Base-by-base conservation (phyloP, 2,329 filamentous ascomycete species). In the Sarocladium kiliense region DNA sequence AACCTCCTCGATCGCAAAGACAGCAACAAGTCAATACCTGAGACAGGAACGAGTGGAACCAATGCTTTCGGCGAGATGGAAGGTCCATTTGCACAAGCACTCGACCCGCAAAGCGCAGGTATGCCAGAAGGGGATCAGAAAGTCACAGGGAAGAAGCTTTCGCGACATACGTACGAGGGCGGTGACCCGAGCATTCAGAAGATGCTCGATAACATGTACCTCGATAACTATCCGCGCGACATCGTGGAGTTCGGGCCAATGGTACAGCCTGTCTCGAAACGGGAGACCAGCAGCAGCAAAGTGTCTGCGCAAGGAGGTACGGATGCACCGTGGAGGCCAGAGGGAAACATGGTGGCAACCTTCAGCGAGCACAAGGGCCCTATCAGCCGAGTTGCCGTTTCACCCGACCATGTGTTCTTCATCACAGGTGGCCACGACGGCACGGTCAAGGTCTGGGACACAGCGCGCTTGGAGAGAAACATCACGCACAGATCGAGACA, bases 391-490 rank as follows among this genome's bases (percentile, higher is more conserved):
- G 83, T 97, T 11, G 77, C 88, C 2, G 83, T 91, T 7, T 87
- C 94, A 1, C 91, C 93, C 0, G 94, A 99, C 65, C 93, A 99
- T 67, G 76, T 86, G 3, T 99, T 99, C 73, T 99, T 99, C 70
- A 80, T 97, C 56, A 97, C 94, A 1, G 93, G 86, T 6, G 93
- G 92, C 10, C 90, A 96, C 64, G 94, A 99, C 69, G 90, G 94
- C 2, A 85, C 82, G 6, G 89, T 97, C 56, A 96, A 90, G 65
- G 81, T 99, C 4, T 99, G 94, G 94, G 94, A 99, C 71, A 88
- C 91, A 25, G 86, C 85, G 25, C 82, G 94, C 23, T 78, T 99
- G 6, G 94, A 99, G 71, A 87, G 91, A 44, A 97, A 97, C 66
- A 84, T 97, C 51, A 88, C 89, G 0, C 88, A 96, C 63, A 84